Percentiles rank a stretch among this genome's conserved stretches.
phyloP scores from a whole-genome alignment of 176 grass and related monocot genomes.

The Avena insularis region DNA sequence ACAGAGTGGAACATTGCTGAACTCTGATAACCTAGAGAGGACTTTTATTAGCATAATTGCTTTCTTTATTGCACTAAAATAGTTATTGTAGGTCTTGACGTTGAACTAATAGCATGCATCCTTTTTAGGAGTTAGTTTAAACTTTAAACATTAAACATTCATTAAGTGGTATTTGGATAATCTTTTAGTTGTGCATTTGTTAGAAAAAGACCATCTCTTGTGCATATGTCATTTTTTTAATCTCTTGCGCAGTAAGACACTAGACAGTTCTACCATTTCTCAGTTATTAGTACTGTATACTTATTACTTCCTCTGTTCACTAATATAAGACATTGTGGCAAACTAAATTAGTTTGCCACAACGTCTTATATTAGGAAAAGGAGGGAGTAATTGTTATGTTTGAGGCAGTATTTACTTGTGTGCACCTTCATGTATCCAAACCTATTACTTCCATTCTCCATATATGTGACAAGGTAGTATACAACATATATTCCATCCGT shows the following conservation, averaged over 20 bases:
- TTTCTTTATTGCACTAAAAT: too few species aligned
- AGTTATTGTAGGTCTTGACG: too few species aligned
- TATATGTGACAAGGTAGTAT: constrained; percentile 12
- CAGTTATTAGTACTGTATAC: background rate
- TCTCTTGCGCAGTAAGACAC: background rate
- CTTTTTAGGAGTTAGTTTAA: background rate
- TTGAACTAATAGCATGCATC: background rate
- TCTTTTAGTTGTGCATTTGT: background rate
- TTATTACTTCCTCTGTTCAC: background rate
- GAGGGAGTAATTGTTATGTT: background rate
- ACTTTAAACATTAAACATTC: constrained; percentile 13
- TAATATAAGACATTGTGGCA: too few species aligned
- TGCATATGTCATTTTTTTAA: background rate
- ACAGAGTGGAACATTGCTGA: constrained; percentile 4
- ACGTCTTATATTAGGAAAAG: too few species aligned
- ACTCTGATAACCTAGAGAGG: background rate
- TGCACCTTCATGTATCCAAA: background rate
- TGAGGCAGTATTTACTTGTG: background rate
- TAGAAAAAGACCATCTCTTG: background rate
- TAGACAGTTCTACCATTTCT: constrained; percentile 36
- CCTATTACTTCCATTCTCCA: background rate
- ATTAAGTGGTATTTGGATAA: constrained; percentile 23
- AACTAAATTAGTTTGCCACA: too few species aligned
- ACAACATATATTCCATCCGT: background rate
- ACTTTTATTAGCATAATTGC: background rate